phyloP scores from a whole-genome alignment of 1,284 basidiomycete genomes.

The Leccinum discolor region DNA sequence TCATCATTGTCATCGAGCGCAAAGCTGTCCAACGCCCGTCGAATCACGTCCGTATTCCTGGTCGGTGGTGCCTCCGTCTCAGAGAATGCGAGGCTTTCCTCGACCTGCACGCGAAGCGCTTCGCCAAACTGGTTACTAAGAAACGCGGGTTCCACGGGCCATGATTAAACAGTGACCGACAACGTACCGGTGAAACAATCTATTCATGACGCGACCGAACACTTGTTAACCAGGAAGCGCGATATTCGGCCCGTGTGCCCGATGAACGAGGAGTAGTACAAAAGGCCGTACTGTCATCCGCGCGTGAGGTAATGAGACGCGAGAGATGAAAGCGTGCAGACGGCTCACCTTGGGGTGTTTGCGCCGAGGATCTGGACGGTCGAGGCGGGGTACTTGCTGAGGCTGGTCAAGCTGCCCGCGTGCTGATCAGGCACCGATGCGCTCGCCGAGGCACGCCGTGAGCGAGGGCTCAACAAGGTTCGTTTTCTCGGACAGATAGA shows the following conservation, averaged over 20 bases:
- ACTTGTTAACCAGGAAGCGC: constrained; percentile 98
- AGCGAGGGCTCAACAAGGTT: no score
- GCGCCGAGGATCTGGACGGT: no score
- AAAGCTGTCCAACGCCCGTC: constrained; percentile 84
- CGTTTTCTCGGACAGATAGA: no score
- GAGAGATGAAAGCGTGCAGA: background rate
- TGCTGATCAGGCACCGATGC: no score
- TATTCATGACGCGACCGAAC: constrained; percentile 96
- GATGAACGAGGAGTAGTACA: constrained; percentile 96
- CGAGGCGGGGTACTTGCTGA: no score
- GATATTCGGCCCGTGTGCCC: constrained; percentile 98
- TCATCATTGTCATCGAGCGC: constrained; percentile 75
- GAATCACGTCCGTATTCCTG: constrained; percentile 88
- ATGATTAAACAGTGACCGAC: background rate
- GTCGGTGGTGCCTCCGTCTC: constrained; percentile 84
- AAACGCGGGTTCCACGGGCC: background rate
- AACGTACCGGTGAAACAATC: constrained; percentile 90
- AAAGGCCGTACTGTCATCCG: constrained; percentile 77
- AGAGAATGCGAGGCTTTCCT: constrained; percentile 95
- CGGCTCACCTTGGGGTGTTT: no score
- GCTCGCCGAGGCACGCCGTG: no score
- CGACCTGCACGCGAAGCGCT: constrained; percentile 91
- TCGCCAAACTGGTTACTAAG: constrained; percentile 87
- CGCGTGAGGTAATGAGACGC: background rate
- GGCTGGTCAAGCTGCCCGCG: no score